Evolutionary conservation across 805 yeast genomes (phyloP), one percentile per base, ranked within the genome.

Genomic region (Pichia californica): DNA sequence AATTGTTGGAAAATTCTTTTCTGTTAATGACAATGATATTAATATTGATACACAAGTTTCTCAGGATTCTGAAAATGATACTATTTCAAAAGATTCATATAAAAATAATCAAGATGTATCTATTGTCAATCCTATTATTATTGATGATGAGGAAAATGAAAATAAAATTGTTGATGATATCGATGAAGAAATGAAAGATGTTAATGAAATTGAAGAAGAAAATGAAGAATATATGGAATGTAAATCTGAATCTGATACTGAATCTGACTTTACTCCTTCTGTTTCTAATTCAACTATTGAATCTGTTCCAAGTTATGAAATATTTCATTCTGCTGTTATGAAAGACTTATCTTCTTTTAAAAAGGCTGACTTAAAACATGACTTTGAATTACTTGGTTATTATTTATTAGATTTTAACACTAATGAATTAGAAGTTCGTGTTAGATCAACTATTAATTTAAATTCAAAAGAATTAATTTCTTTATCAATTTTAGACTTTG

Each of bases 371-470:
- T 9, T 23, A 11, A 33, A 33, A 9, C 36, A 6, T 33, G 36
- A 36, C 13, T 41, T 41, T 30, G 36, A 35, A 16, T 20, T 36
- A 11, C 31, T 35, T 15, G 40, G 40, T n/a, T 35, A 23, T 25
- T 21, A 36, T 26, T 3, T 36, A 14, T n/a, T 36, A 25, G 35
- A 16, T 25, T 36, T 23, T 11, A 16, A 36, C 30, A 35, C 39
- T 28, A 21, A 33, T 27, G 45, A 37, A 5, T 26, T 37, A 13
- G 38, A 43, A 32, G 28, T 43, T 27, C 37, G 29, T 19, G n/a
- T 43, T 14, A 37, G 30, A 16, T 32, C 41, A 3, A 10, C 37
- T 16, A 3, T 18, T 14, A 5, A 11, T 4, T 13, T 31, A 16
- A 21, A 20, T 5, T 15, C 20, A n/a, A 13, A 5, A 5, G 43